A percentile compares a stretch with the other conserved stretches of the same genome.
Evolutionary conservation across 179 eudicot genomes (phyloP).

Genomic region (Actinidia arguta): DNA sequence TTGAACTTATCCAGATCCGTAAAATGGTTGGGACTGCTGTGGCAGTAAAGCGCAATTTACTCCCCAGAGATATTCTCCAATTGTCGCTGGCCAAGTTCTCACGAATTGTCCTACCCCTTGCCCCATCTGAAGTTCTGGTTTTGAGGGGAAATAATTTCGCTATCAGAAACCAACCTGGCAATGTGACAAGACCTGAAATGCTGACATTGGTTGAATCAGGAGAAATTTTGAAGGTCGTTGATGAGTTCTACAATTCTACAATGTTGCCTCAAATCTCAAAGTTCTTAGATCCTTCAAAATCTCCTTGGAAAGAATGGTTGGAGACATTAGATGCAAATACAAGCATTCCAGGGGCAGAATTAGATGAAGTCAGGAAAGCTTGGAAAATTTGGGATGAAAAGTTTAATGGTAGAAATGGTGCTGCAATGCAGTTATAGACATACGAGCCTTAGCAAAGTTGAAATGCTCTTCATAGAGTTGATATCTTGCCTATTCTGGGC

Average conservation of each 20-base stretch:
- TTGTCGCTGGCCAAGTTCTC: slow-evolving; percentile 83
- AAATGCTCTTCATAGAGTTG: background rate
- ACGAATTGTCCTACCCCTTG: slow-evolving; percentile 82
- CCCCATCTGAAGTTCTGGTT: slow-evolving; percentile 86
- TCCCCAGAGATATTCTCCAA: slow-evolving; percentile 73
- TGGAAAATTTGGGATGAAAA: slow-evolving; percentile 70
- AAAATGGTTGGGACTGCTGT: slow-evolving; percentile 98
- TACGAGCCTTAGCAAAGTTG: slow-evolving; percentile 9
- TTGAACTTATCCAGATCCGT: slow-evolving; percentile 70
- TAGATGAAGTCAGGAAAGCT: slow-evolving; percentile 73
- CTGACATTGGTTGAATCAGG: slow-evolving; percentile 68
- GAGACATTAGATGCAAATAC: slow-evolving; percentile 74
- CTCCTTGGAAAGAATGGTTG: slow-evolving; percentile 93
- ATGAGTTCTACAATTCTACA: slow-evolving; percentile 59
- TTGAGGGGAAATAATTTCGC: slow-evolving; percentile 79
- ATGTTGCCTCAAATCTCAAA: slow-evolving; percentile 77
- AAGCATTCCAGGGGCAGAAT: slow-evolving; percentile 69
- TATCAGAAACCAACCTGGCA: slow-evolving; percentile 67
- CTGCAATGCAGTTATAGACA: slow-evolving; percentile 15
- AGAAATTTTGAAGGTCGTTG: slow-evolving; percentile 67
- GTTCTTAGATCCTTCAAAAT: slow-evolving; percentile 68
- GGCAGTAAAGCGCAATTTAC: slow-evolving; percentile 86
- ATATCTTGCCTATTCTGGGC: background rate
- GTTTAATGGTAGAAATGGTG: slow-evolving; percentile 25
- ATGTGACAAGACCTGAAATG: slow-evolving; percentile 82